Percentiles rank a stretch among this genome's conserved stretches.
phyloP scores from a whole-genome alignment of 148 eudicot genomes.

The Arctostaphylos glauca region DNA sequence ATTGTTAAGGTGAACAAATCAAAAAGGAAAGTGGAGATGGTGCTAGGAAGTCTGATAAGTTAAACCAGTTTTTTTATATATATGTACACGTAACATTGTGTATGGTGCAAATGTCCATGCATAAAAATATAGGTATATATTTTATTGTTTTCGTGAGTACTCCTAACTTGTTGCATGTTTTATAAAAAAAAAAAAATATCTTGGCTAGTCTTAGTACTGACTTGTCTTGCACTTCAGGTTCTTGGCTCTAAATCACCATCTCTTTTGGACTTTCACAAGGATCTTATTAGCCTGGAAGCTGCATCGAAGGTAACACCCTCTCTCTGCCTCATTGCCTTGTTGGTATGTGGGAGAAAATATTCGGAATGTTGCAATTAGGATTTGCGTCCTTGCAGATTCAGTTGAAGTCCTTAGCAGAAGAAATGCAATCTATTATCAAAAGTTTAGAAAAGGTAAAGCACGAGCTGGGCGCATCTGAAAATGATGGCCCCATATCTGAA shows the following conservation, averaged over 20 bases:
- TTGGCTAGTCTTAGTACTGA: background rate
- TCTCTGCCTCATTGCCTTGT: slow-evolving; percentile 7
- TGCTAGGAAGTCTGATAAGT: background rate
- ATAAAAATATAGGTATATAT: background rate
- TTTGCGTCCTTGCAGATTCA: slow-evolving; percentile 65
- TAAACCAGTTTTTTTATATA: background rate
- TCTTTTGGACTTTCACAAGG: slow-evolving; percentile 74
- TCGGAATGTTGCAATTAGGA: slow-evolving; percentile 10
- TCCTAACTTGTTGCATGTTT: background rate
- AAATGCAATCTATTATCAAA: slow-evolving; percentile 94
- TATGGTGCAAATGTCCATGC: background rate
- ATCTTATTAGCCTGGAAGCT: slow-evolving; percentile 74
- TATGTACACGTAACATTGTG: background rate
- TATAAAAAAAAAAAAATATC: background rate
- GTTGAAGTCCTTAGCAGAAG: slow-evolving; percentile 94
- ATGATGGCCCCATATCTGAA: slow-evolving; percentile 91
- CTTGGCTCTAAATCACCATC: slow-evolving; percentile 62
- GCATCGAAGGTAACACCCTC: slow-evolving; percentile 63
- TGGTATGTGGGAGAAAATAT: slow-evolving; percentile 9
- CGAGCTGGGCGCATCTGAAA: slow-evolving; percentile 79
- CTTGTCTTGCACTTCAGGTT: slow-evolving; percentile 35
- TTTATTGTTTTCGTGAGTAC: background rate
- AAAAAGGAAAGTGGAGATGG: background rate
- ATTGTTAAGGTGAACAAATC: background rate
- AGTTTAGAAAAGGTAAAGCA: slow-evolving; percentile 86